Conservation (phyloP, 441 rosid species). For the Syzygium syzygioides region DNA sequence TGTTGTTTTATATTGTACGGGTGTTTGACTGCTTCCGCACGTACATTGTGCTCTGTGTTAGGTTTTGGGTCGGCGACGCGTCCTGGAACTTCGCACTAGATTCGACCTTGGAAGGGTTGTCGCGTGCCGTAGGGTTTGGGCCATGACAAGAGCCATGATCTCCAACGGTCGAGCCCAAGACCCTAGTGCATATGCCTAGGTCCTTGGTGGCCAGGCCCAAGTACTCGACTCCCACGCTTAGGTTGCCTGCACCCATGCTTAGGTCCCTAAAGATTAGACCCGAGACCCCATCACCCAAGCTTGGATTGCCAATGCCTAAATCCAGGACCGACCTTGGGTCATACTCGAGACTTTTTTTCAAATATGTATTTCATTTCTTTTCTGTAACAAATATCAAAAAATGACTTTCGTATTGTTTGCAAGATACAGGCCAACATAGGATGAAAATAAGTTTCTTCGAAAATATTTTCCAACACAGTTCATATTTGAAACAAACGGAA, state of each 20-base stretch:
- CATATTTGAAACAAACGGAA: background rate
- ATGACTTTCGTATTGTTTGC: background rate
- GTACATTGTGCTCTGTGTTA: no score
- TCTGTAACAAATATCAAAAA: background rate
- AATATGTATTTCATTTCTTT: background rate
- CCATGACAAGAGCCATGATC: background rate
- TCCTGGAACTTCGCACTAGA: no score
- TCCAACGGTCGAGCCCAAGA: no score
- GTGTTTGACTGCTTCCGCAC: no score
- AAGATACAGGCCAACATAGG: background rate
- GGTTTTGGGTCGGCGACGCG: no score
- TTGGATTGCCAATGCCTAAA: background rate
- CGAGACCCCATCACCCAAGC: background rate
- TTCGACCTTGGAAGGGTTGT: background rate
- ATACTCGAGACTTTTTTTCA: background rate
- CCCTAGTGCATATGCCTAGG: no score
- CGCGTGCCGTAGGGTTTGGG: no score
- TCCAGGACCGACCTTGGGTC: background rate
- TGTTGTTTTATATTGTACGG: no score
- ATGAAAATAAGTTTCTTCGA: background rate
- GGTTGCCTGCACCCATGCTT: background rate
- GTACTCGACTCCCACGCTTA: background rate
- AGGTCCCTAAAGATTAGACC: no score
- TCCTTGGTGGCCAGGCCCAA: background rate
- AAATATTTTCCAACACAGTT: background rate